phyloP scores from a whole-genome alignment of 352 stramenopile genomes.

The Phytophthora ramorum region DNA sequence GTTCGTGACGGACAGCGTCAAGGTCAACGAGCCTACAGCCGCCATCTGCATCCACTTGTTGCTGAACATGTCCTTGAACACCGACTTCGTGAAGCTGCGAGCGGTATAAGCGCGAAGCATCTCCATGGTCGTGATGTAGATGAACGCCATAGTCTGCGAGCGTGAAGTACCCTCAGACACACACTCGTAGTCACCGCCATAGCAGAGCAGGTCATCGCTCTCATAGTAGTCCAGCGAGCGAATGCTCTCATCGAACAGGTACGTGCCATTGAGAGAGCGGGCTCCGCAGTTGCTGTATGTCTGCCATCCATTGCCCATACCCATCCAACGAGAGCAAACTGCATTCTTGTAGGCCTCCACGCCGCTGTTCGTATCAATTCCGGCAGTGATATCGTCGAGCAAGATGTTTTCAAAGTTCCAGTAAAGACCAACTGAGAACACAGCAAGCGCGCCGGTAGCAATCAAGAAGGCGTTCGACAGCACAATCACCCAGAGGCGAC shows the following conservation, averaged over 20 bases:
- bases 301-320: constrained; percentile 50
- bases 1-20: constrained; percentile 76
- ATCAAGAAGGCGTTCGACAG: constrained; percentile 75
- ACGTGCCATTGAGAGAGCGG: constrained; percentile 35
- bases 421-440: constrained; percentile 69
- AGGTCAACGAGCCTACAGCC: constrained; percentile 56
- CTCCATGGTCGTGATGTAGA: constrained; percentile 85
- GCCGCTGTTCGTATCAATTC: constrained; percentile 45
- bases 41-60: constrained; percentile 88
- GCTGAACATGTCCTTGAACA: constrained; percentile 73
- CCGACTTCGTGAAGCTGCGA: constrained; percentile 79
- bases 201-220: constrained; percentile 55
- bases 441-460: constrained; percentile 54
- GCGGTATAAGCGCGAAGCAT: constrained; percentile 77
- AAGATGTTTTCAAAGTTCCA: constrained; percentile 77
- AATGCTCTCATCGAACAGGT: constrained; percentile 49
- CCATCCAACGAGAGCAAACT: constrained; percentile 65
- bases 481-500: constrained; percentile 72
- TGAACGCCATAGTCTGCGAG: constrained; percentile 76
- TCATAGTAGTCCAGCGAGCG: constrained; percentile 43
- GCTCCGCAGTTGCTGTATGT: constrained; percentile 61
- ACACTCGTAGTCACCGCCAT: constrained; percentile 61
- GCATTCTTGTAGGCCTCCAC: constrained; percentile 51
- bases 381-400: constrained; percentile 57
- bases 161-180: constrained; percentile 68